Conservation (phyloP, 2,329 filamentous ascomycete genomes). For the Colletotrichum liaoningense region DNA sequence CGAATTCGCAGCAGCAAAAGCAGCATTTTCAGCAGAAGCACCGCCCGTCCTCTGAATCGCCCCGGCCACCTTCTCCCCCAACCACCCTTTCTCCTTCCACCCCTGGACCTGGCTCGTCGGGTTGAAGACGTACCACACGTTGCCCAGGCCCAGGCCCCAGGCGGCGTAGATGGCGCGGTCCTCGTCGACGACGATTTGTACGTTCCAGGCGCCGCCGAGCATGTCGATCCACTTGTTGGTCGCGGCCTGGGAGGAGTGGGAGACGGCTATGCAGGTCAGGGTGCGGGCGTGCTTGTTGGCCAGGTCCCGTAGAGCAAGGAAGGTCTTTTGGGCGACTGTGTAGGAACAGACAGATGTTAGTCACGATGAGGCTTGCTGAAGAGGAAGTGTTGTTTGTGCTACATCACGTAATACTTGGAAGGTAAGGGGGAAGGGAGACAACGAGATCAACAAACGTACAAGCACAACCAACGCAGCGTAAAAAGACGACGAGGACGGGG, state of each 20-base stretch:
- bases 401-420: background rate
- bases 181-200: slow-evolving; percentile 67
- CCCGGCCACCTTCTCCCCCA: slow-evolving; percentile 61
- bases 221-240: slow-evolving; percentile 69
- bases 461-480: slow-evolving; percentile 67
- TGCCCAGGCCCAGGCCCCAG: slow-evolving; percentile 67
- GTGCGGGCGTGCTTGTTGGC: slow-evolving; percentile 61
- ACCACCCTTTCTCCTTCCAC: slow-evolving; percentile 67
- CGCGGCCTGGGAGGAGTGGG: slow-evolving; percentile 67
- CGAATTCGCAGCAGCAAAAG: background rate
- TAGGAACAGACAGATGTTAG: background rate
- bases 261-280: slow-evolving; percentile 68
- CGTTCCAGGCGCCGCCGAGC: slow-evolving; percentile 67
- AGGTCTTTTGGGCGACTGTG: slow-evolving; percentile 67
- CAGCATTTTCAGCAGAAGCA: background rate
- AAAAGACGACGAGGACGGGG: slow-evolving; percentile 61
- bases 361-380: background rate
- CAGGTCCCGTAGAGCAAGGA: slow-evolving; percentile 65
- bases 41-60: slow-evolving; percentile 49
- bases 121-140: slow-evolving; percentile 64
- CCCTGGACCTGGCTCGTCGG: slow-evolving; percentile 63
- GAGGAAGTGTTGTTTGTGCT: background rate
- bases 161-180: slow-evolving; percentile 67
- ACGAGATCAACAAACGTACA: slow-evolving; percentile 52
- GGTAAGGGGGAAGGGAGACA: slow-evolving; percentile 16